Evolutionary conservation across 768 basidiomycete species (phyloP), one percentile per base, ranked within the genome.

Genomic region (Amanita polypyramis): DNA sequence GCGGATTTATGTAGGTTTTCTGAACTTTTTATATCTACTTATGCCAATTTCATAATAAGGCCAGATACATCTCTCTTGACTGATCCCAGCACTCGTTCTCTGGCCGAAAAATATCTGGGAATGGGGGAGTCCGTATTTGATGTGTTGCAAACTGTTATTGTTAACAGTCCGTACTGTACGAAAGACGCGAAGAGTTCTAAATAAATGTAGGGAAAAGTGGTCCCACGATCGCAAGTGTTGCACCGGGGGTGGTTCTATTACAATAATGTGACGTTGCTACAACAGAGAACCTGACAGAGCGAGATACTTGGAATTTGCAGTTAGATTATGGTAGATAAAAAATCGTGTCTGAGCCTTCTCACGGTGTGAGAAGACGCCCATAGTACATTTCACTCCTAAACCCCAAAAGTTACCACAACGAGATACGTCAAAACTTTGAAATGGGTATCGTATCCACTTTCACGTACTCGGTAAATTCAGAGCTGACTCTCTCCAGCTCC

Each of bases 51-150:
- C 39, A 38, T n/a, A 23, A 34, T 51, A 35, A 91, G 92, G 23
- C 73, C 82, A 20, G 70, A 90, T 56, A 77, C 85, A 14, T 68
- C 72, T 37, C 57, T 65, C 8, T 84, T 98, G 52, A 69, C 85
- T 33, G 91, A 97, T 58, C 74, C 84, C 2, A 92, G 85, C 7
- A 52, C 82, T 11, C 83, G 86, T 43, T 76, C 79, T 14, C 65
- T 89, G 8, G 81, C 88, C 2, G 87, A 96, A 56, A 77, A 74
- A 50, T 93, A 91, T 60, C 72, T 98, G 43, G 79, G 82, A 30
- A 70, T 92, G 20, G 95, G 95, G 44, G 95, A 97, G 65, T 80
- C 83, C 3, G 64, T 95, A 29, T 97, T 95, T 67, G 87, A 90
- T 59, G 75, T 92, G 63, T 69, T 85, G 30, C 84, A 92, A 57